Evolutionary conservation across 2,329 filamentous ascomycete genomes (phyloP), one percentile per base, ranked within the genome.

Genomic region (Fusarium bactridioides): DNA sequence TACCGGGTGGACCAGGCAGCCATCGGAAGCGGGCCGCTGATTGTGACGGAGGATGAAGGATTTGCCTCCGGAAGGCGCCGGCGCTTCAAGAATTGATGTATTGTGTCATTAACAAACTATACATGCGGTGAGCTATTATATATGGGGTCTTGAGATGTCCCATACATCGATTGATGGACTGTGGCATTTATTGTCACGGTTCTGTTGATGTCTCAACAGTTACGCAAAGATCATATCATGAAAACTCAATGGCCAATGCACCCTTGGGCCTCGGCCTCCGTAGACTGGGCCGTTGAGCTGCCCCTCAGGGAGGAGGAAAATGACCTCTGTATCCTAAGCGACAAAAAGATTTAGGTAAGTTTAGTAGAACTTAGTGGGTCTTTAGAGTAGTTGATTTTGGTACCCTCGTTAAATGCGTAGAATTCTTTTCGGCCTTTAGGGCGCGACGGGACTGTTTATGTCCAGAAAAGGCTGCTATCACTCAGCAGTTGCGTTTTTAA

Each of bases 11-110:
- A 58, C 64, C 70, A 70, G 58, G 25, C 72, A 68, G 64, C 56
- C 75, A 77, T 70, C 72, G 64, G 75, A 75, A 76, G 70, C 75
- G 75, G 74, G 65, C 75, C 72, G 75, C 57, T 65, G 63, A 48
- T 70, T 61, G 63, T 53, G 48, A 71, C 65, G 58, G 51, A 60
- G 61, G 55, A 40, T 37, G 35, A 48, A 40, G 58, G 37, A 48
- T 69, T 48, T 48, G 66, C 40, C 63, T 55, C 56, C 63, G 55
- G 64, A 56, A 44, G 54, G 33, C 53, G 47, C 69, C 47, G 58
- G 64, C 47, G 23, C 23, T 53, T 40, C 8, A 41, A 45, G 31
- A 44, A 31, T 15, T 12, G 55, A 38, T 51, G 12, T 4, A 18
- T 35, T 48, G 31, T 50, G 10, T 16, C 29, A 19, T 33, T 7